Conservation (phyloP, 768 basidiomycete species). For the Fistulinella prunicolor region DNA sequence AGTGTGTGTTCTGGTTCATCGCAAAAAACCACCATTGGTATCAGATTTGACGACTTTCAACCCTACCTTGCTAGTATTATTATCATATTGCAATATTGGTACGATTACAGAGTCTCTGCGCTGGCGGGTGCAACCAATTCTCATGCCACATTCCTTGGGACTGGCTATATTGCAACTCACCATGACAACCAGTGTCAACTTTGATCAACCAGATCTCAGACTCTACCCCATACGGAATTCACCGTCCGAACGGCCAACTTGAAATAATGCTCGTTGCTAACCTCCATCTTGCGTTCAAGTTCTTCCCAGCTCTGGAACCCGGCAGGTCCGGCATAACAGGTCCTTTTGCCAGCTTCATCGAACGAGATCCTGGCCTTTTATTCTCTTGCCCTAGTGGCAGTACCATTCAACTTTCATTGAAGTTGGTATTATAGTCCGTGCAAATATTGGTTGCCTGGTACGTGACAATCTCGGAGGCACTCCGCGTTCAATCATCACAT, state of each 20-base stretch:
- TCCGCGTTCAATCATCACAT: background rate
- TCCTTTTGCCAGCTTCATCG: conserved; percentile 13
- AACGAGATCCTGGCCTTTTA: background rate
- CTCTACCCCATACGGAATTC: no score
- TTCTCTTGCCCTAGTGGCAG: conserved; percentile 45
- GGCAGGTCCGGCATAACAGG: conserved; percentile 35
- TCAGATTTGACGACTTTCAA: conserved; percentile 38
- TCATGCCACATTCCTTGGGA: no score
- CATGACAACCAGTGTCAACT: background rate
- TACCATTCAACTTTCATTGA: conserved; percentile 32
- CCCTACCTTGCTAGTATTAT: conserved; percentile 13
- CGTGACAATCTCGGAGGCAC: no score
- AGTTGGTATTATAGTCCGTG: background rate
- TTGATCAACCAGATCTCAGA: no score
- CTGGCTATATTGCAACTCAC: background rate
- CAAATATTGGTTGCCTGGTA: conserved; percentile 2
- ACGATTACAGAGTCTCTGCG: no score
- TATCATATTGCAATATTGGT: conserved; percentile 20
- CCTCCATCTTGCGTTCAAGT: no score
- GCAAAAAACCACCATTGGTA: conserved; percentile 62
- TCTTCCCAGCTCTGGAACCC: no score
- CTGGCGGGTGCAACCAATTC: no score
- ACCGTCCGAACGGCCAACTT: no score
- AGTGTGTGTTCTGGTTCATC: conserved; percentile 57
- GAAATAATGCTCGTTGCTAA: no score